Evolutionary conservation across 2,329 filamentous ascomycete genomes (phyloP).

Genomic region (Trichoderma gracile): DNA sequence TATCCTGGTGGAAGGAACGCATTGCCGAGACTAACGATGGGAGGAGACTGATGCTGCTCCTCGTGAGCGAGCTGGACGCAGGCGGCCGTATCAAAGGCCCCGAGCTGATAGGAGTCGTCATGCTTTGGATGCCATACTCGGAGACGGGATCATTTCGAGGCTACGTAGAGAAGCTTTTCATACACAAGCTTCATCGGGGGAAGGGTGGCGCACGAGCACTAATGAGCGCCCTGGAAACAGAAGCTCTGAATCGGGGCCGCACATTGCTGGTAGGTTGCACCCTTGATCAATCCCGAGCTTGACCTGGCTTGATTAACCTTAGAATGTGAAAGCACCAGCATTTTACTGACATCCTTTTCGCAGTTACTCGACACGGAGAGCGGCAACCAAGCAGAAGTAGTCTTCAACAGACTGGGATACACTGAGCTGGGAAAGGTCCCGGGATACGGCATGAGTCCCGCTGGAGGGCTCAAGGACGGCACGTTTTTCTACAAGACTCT

Average conservation of each 20-base stretch:
- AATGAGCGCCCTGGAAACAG: constrained; percentile 55
- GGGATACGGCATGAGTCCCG: constrained; percentile 52
- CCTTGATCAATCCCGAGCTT: too few species aligned
- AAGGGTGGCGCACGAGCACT: constrained; percentile 54
- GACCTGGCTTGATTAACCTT: not conserved
- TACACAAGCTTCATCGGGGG: constrained; percentile 52
- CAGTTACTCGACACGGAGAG: constrained; percentile 56
- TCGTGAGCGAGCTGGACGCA: constrained; percentile 43
- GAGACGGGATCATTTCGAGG: constrained; percentile 60
- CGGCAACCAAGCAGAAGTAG: constrained; percentile 52
- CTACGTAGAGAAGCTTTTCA: constrained; percentile 58
- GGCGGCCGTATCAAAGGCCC: constrained; percentile 43
- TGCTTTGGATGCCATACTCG: constrained; percentile 51
- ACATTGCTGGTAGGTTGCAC: constrained; percentile 53
- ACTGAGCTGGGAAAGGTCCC: constrained; percentile 56
- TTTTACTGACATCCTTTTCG: not conserved
- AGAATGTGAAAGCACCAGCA: not conserved
- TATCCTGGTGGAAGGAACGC: constrained; percentile 57
- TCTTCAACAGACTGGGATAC: constrained; percentile 60
- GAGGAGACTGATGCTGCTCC: constrained; percentile 54
- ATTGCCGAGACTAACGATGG: constrained; percentile 50
- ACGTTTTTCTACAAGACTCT: constrained; percentile 63
- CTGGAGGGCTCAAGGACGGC: constrained; percentile 51
- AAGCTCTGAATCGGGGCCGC: constrained; percentile 51
- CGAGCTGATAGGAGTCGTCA: constrained; percentile 57